Evolutionary conservation across 352 stramenopile genomes (phyloP).

Genomic region (Phytophthora litchii): DNA sequence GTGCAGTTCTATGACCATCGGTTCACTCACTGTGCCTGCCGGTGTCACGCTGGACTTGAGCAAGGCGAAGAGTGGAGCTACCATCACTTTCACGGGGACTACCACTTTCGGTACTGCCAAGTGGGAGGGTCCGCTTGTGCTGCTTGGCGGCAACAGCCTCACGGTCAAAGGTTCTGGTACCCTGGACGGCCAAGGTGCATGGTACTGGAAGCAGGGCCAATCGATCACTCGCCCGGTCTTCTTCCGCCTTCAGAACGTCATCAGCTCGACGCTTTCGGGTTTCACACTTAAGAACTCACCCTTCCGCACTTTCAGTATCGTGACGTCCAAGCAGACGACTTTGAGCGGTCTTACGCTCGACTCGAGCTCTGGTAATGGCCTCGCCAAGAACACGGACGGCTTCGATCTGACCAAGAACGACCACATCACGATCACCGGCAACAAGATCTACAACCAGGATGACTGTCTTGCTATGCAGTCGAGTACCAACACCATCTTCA

Average conservation of each 20-base stretch:
- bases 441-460: constrained; percentile 27
- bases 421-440: constrained; percentile 14
- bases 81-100: constrained; percentile 35
- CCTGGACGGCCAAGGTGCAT: constrained; percentile 36
- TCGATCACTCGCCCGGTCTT: constrained; percentile 22
- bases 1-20: constrained; percentile 31
- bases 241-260: constrained; percentile 12
- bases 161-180: constrained; percentile 31
- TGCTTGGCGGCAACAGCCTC: constrained; percentile 20
- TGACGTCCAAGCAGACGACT: constrained; percentile 23
- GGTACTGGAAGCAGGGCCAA: constrained; percentile 41
- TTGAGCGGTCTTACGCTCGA: constrained; percentile 11
- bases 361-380: constrained; percentile 9
- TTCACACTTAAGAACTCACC: constrained; percentile 42
- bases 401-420: constrained; percentile 19
- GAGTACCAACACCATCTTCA: constrained; percentile 28
- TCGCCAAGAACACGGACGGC: constrained; percentile 20
- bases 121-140: constrained; percentile 38
- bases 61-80: constrained; percentile 26
- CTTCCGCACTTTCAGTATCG: constrained; percentile 32
- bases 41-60: constrained; percentile 31
- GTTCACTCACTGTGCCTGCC: constrained; percentile 12
- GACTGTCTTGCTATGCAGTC: constrained; percentile 23
- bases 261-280: constrained; percentile 24
- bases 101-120: constrained; percentile 38